Base-by-base conservation (phyloP, 306 rosid species). In the Begonia loranthoides region DNA sequence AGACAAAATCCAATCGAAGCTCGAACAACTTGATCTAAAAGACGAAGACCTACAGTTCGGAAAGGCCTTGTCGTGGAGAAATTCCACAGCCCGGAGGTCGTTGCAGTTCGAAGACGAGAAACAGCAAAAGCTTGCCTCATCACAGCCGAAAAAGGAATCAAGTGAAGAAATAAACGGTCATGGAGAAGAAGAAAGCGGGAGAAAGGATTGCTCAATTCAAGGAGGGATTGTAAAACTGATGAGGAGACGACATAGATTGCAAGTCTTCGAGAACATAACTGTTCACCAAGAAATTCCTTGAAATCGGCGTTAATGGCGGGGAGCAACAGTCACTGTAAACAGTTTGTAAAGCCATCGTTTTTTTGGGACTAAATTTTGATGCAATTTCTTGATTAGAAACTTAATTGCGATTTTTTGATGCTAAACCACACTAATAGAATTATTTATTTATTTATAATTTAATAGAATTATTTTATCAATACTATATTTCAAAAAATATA, bases 251-350 rank as follows among this genome's bases (percentile, higher is more conserved):
- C 73, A 65, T 61, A 73, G 88, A 67, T 50, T 80, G 70, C 76
- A 77, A 66, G 77, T 73, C 52, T 80, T 80, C 56, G 67, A 62
- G 59, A 79, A 71, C 50, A 76, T 80, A 12, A 77, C 81, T 41
- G 64, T 51, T 57, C 60, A 46, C n/a, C 59, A 24, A 33, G 65
- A 55, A 15, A 72, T 54, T 49, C 72, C 73, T 41, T 57, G 78
- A 71, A 19, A 28, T 28, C 36, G 36, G 8, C 36, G 5, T 28
- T 28, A 28, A 1, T 28, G 36, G 36, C 36, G 36, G 36, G 1
- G 1, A 8, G 1, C 4, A 28, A 8, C 36, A 4, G 3, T 1
- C 1, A 5, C 6, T 28, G 36, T 28, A 28, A 28, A 28, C 36
- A 28, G 36, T 28, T 28, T 4, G 36, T 3, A 28, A 28, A 19